These are phyloP conservation scores for Tulasnella sp. DNA, from an alignment of 768 basidiomycete genomes.

Conservation along the genomic window DNA sequence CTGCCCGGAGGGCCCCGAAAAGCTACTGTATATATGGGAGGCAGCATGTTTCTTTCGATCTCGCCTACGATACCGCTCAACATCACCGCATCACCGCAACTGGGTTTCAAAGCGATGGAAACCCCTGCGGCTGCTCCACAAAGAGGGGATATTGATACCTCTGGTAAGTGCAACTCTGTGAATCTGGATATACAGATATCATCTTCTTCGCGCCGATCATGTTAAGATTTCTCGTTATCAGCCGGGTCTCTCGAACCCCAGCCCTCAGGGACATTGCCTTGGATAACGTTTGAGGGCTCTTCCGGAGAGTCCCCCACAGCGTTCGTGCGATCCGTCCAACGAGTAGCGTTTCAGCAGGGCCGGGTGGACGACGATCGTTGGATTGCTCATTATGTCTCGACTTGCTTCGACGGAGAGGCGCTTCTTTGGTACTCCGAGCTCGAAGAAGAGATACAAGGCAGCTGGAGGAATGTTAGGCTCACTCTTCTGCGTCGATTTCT, in stretches of 20 bases:
- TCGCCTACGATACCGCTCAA: neutral
- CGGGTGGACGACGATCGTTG: neutral
- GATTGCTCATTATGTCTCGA: constrained; percentile 11
- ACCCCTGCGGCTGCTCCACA: neutral
- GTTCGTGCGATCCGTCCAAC: neutral
- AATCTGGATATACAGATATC: no score
- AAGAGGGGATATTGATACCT: neutral
- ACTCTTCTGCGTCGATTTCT: neutral
- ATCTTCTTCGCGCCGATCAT: neutral
- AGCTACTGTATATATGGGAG: no score
- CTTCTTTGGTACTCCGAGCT: constrained; percentile 11
- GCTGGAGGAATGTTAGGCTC: neutral
- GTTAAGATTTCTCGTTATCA: no score
- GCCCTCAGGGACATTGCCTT: neutral
- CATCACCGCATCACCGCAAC: neutral
- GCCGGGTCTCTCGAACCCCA: neutral
- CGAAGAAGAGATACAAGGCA: neutral
- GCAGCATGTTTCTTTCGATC: no score
- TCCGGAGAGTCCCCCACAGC: neutral
- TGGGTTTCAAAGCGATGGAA: neutral
- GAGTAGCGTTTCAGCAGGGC: neutral
- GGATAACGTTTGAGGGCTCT: neutral
- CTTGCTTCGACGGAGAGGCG: constrained; percentile 15
- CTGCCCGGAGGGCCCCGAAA: no score
- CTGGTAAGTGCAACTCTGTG: neutral